Percentiles rank a stretch among this genome's conserved stretches.
Evolutionary conservation across 1,139 yeast genomes (phyloP).

Genomic region (Blastobotrys buckinghamii): DNA sequence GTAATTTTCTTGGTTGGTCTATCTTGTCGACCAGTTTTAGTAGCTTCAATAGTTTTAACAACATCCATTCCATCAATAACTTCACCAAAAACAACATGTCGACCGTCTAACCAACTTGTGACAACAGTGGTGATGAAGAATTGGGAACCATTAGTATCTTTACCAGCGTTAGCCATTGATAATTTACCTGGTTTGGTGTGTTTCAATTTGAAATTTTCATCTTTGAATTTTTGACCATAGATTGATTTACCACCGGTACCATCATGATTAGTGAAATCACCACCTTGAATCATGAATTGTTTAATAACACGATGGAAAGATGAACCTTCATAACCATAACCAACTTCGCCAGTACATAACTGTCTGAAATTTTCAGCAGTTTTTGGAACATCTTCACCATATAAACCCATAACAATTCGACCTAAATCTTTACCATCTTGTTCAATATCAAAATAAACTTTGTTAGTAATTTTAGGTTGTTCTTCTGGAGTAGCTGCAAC

Average conservation of each 20-base stretch:
- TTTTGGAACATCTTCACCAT: conserved; percentile 87
- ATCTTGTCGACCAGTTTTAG: conserved; percentile 70
- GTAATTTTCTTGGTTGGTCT: conserved; percentile 60
- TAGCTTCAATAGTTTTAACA: conserved; percentile 69
- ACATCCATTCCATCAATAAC: conserved; percentile 81
- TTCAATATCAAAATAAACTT: conserved; percentile 80
- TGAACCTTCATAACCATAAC: conserved; percentile 76
- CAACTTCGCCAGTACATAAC: conserved; percentile 72
- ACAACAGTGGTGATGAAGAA: conserved; percentile 91
- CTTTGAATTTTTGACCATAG: conserved; percentile 82
- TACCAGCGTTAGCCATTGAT: conserved; percentile 97
- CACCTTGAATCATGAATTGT: conserved; percentile 95
- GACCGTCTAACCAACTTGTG: conserved; percentile 89
- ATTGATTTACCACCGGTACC: conserved; percentile 97
- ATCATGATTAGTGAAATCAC: conserved; percentile 88
- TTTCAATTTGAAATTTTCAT: conserved; percentile 78
- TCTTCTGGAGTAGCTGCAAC: conserved; percentile 12
- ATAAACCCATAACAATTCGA: conserved; percentile 69
- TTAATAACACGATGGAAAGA: conserved; percentile 93
- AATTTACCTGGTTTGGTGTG: conserved; percentile 69
- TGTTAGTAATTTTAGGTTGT: conserved; percentile 45
- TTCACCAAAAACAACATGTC: conserved; percentile 95
- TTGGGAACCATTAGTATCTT: conserved; percentile 94
- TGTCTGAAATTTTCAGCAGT: conserved; percentile 77
- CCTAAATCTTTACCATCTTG: conserved; percentile 72